Base-by-base conservation (phyloP, 306 rosid species). In the Lathyrus tuberosus region DNA sequence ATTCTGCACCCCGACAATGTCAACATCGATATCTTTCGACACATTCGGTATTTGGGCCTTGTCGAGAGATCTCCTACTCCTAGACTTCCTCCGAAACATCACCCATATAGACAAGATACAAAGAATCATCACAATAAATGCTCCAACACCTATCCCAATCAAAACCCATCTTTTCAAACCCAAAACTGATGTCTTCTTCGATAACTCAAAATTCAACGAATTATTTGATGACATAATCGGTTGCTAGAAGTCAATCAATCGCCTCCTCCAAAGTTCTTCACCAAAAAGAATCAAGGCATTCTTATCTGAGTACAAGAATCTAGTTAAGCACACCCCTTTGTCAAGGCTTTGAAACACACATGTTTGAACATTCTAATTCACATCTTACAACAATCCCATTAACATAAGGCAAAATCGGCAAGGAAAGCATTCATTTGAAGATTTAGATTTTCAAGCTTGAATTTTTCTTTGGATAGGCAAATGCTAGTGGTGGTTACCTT, bases 151-250 rank as follows among this genome's bases (percentile, higher is more conserved):
- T 30, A 93, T 67, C 35, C 97, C 83, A 48, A 93, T 84, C 84
- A 86, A 78, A 84, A 85, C 93, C 97, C 97, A 93, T 66, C 87
- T 76, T 76, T 79, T 85, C 83, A 93, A 78, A 70, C 96, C 98
- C 71, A 90, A 82, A 74, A 88, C 16, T 5, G 88, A 61, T 0
- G 86, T 88, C 86, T 89, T 89, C 85, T 84, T 90, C 2, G 97
- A 88, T 80, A 93, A 62, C 68, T 81, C 84, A n/a, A 70, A 82
- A 67, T 85, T 76, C 86, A 93, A 81, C 81, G 90, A 82, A 71
- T 80, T 62, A 43, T 59, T 74, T 3, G 94, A 74, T 64, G 91
- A 72, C 97, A 90, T 93, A 31, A 49, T 64, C 61, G 72, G 75
- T 65, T 35, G 68, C 76, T 57, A 79, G 44, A 76, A 73, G 14